Evolutionary conservation across 1,284 basidiomycete species (phyloP).

Genomic region (Ceratobasidium sp.): DNA sequence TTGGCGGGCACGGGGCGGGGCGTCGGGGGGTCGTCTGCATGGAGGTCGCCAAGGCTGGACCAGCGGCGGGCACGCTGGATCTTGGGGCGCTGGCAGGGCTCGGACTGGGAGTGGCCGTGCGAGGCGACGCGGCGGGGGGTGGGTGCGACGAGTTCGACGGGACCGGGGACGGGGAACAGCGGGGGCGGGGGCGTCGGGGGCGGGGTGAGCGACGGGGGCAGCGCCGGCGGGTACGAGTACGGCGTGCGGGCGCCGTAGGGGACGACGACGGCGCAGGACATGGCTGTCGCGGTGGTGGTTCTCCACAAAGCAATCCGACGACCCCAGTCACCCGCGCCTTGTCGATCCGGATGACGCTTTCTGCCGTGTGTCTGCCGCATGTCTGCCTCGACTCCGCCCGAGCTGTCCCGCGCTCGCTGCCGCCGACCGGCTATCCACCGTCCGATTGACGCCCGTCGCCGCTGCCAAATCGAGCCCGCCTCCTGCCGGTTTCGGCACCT

Average conservation of each 20-base stretch:
- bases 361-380: no score
- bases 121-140: constrained; percentile 7
- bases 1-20: constrained; percentile 17
- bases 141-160: constrained; percentile 7
- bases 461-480: no score
- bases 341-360: no score
- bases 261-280: constrained; percentile 12
- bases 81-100: neutral
- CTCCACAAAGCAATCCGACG: constrained; percentile 12
- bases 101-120: constrained; percentile 15
- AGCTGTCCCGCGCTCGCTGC: no score
- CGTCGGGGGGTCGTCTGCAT: neutral
- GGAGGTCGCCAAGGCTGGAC: constrained; percentile 5
- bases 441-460: no score
- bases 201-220: neutral
- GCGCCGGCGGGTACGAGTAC: neutral
- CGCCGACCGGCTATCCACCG: no score
- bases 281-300: neutral
- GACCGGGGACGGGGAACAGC: neutral
- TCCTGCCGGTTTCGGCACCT: no score
- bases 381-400: no score
- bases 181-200: constrained; percentile 6
- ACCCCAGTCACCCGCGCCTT: no score
- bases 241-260: constrained; percentile 4
- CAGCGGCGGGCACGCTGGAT: neutral